Percentiles rank a stretch among this genome's conserved stretches.
Conservation (phyloP, 805 yeast genomes). For the Ogataea thermomethanolica region DNA sequence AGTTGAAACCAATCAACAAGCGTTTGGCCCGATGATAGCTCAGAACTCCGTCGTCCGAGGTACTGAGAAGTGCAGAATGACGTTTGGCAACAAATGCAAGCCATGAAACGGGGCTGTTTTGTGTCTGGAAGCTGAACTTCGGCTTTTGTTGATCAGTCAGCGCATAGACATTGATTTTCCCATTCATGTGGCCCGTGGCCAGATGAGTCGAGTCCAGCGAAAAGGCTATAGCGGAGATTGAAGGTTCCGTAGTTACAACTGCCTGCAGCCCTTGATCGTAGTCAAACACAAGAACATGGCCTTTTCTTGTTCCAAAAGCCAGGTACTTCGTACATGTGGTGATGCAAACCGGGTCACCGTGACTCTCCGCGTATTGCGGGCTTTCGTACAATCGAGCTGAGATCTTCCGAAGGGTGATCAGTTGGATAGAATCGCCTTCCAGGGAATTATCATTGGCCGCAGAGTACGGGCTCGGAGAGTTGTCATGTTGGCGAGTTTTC, state of each 20-base stretch:
- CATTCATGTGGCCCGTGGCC: constrained; percentile 66
- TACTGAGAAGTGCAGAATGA: constrained; percentile 53
- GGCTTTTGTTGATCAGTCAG: constrained; percentile 34
- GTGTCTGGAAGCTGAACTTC: constrained; percentile 30
- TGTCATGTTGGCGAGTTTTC: background rate
- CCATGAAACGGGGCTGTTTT: constrained; percentile 35
- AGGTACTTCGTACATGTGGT: constrained; percentile 41
- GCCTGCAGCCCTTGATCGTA: constrained; percentile 55
- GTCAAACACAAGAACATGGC: constrained; percentile 63
- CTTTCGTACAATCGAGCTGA: constrained; percentile 17
- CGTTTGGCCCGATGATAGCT: constrained; percentile 62
- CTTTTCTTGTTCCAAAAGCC: constrained; percentile 69
- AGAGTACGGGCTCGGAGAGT: background rate
- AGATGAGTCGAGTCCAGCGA: constrained; percentile 68
- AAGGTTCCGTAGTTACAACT: constrained; percentile 35
- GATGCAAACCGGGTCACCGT: constrained; percentile 52
- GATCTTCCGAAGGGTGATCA: constrained; percentile 30
- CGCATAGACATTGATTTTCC: constrained; percentile 70
- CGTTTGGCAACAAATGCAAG: constrained; percentile 47
- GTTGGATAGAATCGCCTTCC: constrained; percentile 22
- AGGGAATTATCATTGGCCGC: constrained; percentile 6
- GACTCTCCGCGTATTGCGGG: constrained; percentile 12
- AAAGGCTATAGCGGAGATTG: constrained; percentile 51
- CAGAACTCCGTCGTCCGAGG: constrained; percentile 55
- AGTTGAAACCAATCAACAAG: constrained; percentile 49